phyloP scores from a whole-genome alignment of 140 eudicot species.

The Bidens hawaiensis region DNA sequence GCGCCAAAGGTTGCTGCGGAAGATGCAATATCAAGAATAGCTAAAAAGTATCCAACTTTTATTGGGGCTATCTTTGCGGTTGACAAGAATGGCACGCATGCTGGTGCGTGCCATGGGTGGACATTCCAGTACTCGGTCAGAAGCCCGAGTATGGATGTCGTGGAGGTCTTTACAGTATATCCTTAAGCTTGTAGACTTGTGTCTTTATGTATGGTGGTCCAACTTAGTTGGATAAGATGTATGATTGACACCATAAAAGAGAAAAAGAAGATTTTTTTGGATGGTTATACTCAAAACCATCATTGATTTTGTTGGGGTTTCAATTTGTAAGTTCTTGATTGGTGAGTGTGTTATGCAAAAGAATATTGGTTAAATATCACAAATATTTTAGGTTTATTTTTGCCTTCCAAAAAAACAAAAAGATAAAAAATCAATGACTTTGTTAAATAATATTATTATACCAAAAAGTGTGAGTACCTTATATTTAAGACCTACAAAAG shows the following conservation, averaged over 20 bases:
- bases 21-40: slow-evolving; percentile 80
- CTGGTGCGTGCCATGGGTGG: slow-evolving; percentile 97
- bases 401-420: too few relatives aligned
- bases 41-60: slow-evolving; percentile 68
- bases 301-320: neutral
- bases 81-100: slow-evolving; percentile 70
- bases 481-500: neutral
- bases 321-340: neutral
- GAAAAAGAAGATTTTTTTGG: neutral
- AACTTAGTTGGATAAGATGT: neutral
- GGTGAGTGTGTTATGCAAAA: neutral
- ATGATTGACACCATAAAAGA: slow-evolving; percentile 15
- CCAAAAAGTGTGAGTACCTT: neutral
- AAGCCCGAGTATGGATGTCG: slow-evolving; percentile 66
- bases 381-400: too few relatives aligned
- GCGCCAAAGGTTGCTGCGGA: slow-evolving; percentile 75
- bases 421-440: neutral
- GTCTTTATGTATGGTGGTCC: slow-evolving; percentile 3
- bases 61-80: slow-evolving; percentile 90
- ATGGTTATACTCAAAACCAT: neutral
- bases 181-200: slow-evolving; percentile 30
- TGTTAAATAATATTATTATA: neutral
- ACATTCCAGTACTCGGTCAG: slow-evolving; percentile 86
- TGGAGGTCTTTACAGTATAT: slow-evolving; percentile 60
- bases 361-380: neutral